Base-by-base conservation (phyloP, 805 yeast species). In the Isabelozyma rhagii region DNA sequence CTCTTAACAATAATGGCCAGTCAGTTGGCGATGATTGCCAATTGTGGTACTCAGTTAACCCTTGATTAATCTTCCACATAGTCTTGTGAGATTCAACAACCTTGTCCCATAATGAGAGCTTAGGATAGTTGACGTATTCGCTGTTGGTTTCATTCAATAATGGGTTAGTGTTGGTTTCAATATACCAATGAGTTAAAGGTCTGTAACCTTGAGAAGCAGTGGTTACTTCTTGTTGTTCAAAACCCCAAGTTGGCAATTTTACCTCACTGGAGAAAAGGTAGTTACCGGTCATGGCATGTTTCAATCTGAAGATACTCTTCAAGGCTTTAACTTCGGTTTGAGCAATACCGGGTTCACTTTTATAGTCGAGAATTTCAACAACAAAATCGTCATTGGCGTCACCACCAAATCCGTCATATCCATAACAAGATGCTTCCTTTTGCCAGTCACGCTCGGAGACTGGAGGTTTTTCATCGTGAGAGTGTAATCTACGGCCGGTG, bases 301-400 rank as follows among this genome's bases (percentile, higher is more conserved):
- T 81, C 56, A 88, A 75, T 71, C 88, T 78, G 72, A 88, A 85
- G 40, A 85, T 76, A 25, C 94, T 82, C 43, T 84, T 81, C 43
- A 88, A 66, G 13, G 96, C 89, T 54, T 79, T 78, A 38, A 88
- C 77, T 51, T 76, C 74, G 31, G 73, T 67, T 61, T 77, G 81
- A 14, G 89, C 83, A 36, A 66, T 76, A 36, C 80, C 82, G 2
- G 75, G 67, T 39, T 67, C 71, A 28, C 88, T 78, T 49, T 67
- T 59, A 44, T 74, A 72, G 58, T 79, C 69, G 52, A 83, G 89
- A 55, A 88, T 84, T 64, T 87, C 93, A 52, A 88, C 84, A 53
- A 84, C 67, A 68, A 87, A 88, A 64, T 87, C 92, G 69, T 88
- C 96, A 67, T 88, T 88, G 48, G 90, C 85, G 69, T 88, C 94